Conservation (phyloP, 225 moss, liverwort and hornwort species). For the Sphagnum contortum region DNA sequence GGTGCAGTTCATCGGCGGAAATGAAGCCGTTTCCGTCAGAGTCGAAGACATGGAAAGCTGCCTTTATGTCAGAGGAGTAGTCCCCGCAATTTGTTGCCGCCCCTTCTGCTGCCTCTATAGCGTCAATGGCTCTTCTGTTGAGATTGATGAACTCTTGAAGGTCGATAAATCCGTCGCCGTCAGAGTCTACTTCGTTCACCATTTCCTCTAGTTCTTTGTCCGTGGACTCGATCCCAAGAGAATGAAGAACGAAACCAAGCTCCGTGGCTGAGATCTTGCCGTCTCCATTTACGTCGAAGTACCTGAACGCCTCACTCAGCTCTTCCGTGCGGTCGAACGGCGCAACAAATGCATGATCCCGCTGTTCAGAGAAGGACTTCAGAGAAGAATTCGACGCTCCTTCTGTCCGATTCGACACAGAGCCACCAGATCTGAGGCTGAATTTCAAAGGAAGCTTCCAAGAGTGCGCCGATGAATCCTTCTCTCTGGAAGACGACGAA, state of each 20-base stretch:
- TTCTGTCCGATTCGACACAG: slow-evolving; percentile 9
- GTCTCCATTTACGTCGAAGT: slow-evolving; percentile 37
- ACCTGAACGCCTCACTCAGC: slow-evolving; percentile 29
- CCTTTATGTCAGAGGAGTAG: slow-evolving; percentile 1
- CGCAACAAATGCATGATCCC: slow-evolving; percentile 7
- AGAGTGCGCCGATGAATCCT: slow-evolving; percentile 2
- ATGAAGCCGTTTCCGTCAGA: slow-evolving; percentile 13
- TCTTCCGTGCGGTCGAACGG: slow-evolving; percentile 16
- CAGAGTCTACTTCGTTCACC: slow-evolving; percentile 48
- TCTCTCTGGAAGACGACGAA: slow-evolving; percentile 11
- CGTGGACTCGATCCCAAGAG: slow-evolving; percentile 22
- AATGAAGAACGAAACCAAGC: slow-evolving; percentile 28
- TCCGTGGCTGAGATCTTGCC: slow-evolving; percentile 35
- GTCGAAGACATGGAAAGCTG: slow-evolving; percentile 19
- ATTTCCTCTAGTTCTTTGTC: slow-evolving; percentile 34
- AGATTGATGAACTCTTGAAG: slow-evolving; percentile 30
- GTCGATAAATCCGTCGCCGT: slow-evolving; percentile 50
- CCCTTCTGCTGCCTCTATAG: not conserved
- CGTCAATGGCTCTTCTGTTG: not conserved
- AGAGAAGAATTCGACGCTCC: slow-evolving; percentile 14
- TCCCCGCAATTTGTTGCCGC: not conserved
- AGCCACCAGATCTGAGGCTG: not conserved
- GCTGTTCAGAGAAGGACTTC: slow-evolving; percentile 11
- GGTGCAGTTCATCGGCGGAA: slow-evolving; percentile 14
- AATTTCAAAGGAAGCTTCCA: slow-evolving; percentile 19